A percentile compares a stretch with the other conserved stretches of the same genome.
phyloP scores from a whole-genome alignment of 805 yeast species.

The Millerozyma acaciae region DNA sequence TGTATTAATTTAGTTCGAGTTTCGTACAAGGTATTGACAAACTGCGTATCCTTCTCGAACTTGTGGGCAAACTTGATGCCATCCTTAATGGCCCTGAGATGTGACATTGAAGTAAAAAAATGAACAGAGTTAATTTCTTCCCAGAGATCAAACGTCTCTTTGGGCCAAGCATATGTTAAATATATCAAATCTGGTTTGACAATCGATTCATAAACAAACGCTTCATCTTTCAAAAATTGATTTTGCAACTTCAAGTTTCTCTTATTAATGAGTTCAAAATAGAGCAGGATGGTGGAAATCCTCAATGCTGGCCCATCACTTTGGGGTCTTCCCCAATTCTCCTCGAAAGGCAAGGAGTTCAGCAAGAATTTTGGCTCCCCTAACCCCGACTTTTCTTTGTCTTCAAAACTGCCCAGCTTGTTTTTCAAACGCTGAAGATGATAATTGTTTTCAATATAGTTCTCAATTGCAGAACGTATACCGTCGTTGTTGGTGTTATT shows the following conservation, averaged over 20 bases:
- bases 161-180: constrained; percentile 57
- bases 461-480: constrained; percentile 37
- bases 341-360: constrained; percentile 59
- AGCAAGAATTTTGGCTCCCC: constrained; percentile 90
- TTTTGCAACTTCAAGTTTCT: constrained; percentile 19
- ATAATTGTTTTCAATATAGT: constrained; percentile 58
- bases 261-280: constrained; percentile 41
- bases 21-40: constrained; percentile 22
- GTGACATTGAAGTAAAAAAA: constrained; percentile 75
- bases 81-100: constrained; percentile 60
- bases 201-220: constrained; percentile 47
- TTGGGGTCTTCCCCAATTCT: constrained; percentile 92
- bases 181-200: constrained; percentile 70
- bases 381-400: constrained; percentile 45
- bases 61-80: constrained; percentile 44
- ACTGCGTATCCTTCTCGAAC: constrained; percentile 21
- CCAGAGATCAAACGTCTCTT: constrained; percentile 83
- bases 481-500: constrained; percentile 7
- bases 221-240: constrained; percentile 21
- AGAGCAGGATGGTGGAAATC: constrained; percentile 58
- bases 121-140: constrained; percentile 78
- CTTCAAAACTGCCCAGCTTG: constrained; percentile 59
- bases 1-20: constrained; percentile 32
- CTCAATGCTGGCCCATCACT: constrained; percentile 92
- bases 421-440: constrained; percentile 64